Evolutionary conservation across 495 filamentous ascomycete genomes (phyloP), one percentile per base, ranked within the genome.

Genomic region (Aspergillus panamensis): DNA sequence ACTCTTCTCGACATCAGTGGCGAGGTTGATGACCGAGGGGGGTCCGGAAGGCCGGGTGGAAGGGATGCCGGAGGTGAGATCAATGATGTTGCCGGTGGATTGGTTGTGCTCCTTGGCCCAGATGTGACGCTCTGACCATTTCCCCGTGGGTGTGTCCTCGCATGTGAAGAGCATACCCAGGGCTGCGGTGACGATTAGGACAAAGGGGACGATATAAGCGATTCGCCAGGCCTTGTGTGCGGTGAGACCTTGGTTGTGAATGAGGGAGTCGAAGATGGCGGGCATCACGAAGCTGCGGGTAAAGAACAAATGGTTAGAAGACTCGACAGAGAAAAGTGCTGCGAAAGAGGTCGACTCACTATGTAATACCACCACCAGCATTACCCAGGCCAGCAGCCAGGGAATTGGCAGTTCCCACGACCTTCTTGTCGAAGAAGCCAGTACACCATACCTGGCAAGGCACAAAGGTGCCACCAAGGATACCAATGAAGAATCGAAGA

Each of bases 371-470:
- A 57, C 93, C 93, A 57, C 93, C 93, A 33, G 92, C 83, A 59
- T 97, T 97, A 35, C 93, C 93, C 69, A 88, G 85, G 2, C 93
- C 93, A 50, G 83, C 93, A 12, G 91, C 86, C 2, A 97, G 73
- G 8, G 91, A 86, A 66, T 96, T 97, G 55, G 92, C 90, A 5
- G 90, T 90, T 33, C 93, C 93, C 20, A 97, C 89, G 16, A 97
- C 83, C 66, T 90, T 95, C 77, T 96, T 96, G 76, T 97, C 93
- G 65, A 94, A 96, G 78, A 93, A 97, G 2, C 88, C 92, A 0
- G 93, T 96, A 30, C 87, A 89, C 92, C 93, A 97, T 8, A 97
- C 93, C 63, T 96, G 93, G 70, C 93, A 97, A 2, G 93, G 93
- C 3, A 97, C 92, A 60, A 97, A 97, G 6, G 82, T 82, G 0